Conservation (phyloP, 179 eudicot species). For the Corrigiola litoralis region DNA sequence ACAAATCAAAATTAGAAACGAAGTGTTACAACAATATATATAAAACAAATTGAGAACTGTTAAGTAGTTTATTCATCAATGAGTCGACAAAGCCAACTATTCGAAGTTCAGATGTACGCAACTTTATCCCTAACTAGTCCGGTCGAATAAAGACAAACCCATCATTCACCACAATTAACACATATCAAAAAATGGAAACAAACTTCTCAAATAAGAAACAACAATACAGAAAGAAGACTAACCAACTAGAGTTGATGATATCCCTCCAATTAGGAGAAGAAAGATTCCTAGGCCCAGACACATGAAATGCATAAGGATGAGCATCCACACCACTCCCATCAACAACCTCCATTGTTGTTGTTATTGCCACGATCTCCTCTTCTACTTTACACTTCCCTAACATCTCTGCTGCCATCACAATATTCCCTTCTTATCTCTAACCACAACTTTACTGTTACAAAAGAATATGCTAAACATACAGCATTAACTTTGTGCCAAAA, state of each 20-base stretch:
- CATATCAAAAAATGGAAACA: not conserved
- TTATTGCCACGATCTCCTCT: not conserved
- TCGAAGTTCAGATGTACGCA: too few relatives aligned
- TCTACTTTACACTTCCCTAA: not conserved
- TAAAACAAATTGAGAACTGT: too few relatives aligned
- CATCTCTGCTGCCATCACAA: constrained; percentile 11
- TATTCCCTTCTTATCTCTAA: not conserved
- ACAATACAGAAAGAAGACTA: constrained; percentile 2
- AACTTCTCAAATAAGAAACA: not conserved
- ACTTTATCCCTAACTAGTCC: too few relatives aligned
- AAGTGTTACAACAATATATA: too few relatives aligned
- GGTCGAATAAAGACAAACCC: not conserved
- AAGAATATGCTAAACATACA: too few relatives aligned
- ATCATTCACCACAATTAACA: not conserved
- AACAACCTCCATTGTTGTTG: not conserved
- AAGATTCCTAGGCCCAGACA: constrained; percentile 81
- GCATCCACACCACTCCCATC: constrained; percentile 12
- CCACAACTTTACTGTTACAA: not conserved
- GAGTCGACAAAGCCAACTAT: too few relatives aligned
- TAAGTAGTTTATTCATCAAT: too few relatives aligned
- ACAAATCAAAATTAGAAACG: not conserved
- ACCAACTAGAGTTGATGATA: constrained; percentile 81
- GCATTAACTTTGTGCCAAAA: too few relatives aligned
- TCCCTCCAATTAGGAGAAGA: constrained; percentile 87
- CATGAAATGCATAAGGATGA: constrained; percentile 81